Percentiles rank a stretch among this genome's conserved stretches.
These are phyloP conservation scores for Cicer chorassanicum DNA, from an alignment of 306 rosid species.

Conservation along the genomic window DNA sequence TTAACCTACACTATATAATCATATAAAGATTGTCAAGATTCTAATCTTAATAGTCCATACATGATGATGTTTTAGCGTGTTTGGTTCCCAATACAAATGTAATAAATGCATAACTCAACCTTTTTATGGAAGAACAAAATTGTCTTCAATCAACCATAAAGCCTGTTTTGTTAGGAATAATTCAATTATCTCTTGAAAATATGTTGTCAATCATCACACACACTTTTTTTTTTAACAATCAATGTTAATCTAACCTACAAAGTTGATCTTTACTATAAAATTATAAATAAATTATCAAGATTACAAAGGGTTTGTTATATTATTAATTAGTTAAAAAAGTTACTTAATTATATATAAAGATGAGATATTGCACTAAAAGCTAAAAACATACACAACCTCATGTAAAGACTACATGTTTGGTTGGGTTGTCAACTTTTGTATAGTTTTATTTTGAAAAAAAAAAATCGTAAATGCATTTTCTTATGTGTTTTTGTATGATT, in stretches of 20 bases:
- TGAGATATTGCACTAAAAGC: no score
- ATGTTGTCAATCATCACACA: background rate
- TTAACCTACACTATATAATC: background rate
- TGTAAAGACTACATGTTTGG: no score
- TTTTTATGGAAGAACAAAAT: background rate
- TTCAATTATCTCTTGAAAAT: background rate
- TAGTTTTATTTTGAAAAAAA: no score
- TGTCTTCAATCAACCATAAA: background rate
- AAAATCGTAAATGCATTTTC: no score
- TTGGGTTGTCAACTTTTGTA: no score
- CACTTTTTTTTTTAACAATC: no score
- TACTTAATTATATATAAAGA: background rate
- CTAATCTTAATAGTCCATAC: background rate
- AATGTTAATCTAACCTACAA: background rate
- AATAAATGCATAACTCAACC: background rate
- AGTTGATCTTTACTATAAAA: background rate
- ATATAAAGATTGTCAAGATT: background rate
- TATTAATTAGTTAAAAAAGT: background rate
- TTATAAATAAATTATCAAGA: background rate
- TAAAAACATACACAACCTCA: no score
- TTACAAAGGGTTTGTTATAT: background rate
- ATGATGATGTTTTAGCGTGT: background rate
- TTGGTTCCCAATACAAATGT: background rate
- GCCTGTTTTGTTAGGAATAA: background rate
- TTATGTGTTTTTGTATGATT: no score